A percentile compares a stretch with the other conserved stretches of the same genome.
These are phyloP conservation scores for Mortierella sp. DNA, from an alignment of 371 early-diverging fungal species.

Conservation along the genomic window DNA sequence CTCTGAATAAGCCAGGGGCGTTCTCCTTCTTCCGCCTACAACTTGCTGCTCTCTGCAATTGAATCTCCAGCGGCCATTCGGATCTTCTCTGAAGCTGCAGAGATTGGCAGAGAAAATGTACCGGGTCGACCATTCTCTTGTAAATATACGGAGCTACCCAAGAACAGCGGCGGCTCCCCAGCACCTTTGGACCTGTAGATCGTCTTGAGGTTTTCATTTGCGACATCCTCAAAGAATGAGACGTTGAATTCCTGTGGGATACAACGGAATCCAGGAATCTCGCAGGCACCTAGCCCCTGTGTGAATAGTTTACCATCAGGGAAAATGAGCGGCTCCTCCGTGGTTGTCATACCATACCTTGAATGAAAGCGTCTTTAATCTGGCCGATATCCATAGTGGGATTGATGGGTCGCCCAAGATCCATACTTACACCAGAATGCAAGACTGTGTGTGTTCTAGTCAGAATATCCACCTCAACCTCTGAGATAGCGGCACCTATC, in stretches of 20 bases:
- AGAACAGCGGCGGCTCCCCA: conserved; percentile 86
- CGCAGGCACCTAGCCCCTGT: conserved; percentile 83
- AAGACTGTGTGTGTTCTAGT: conserved; percentile 79
- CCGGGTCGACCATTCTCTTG: conserved; percentile 58
- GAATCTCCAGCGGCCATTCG: conserved; percentile 75
- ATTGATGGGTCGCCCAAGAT: conserved; percentile 80
- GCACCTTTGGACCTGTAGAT: conserved; percentile 84
- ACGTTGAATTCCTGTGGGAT: conserved; percentile 82
- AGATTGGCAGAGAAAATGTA: conserved; percentile 68
- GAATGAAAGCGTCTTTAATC: conserved; percentile 87
- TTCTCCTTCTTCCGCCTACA: conserved; percentile 51
- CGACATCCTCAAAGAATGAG: conserved; percentile 67
- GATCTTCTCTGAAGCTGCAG: conserved; percentile 79
- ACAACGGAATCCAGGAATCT: conserved; percentile 83
- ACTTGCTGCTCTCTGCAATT: conserved; percentile 53
- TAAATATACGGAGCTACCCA: conserved; percentile 78
- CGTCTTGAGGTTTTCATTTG: conserved; percentile 69
- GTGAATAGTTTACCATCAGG: conserved; percentile 76
- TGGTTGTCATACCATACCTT: conserved; percentile 84
- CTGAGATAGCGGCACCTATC: conserved; percentile 77
- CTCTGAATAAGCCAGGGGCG: conserved; percentile 38
- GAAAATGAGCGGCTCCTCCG: conserved; percentile 78
- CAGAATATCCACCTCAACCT: conserved; percentile 83
- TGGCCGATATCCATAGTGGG: conserved; percentile 85
- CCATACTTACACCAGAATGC: conserved; percentile 81